Conservation (phyloP, 352 stramenopile genomes). For the Phytophthora citrophthora region DNA sequence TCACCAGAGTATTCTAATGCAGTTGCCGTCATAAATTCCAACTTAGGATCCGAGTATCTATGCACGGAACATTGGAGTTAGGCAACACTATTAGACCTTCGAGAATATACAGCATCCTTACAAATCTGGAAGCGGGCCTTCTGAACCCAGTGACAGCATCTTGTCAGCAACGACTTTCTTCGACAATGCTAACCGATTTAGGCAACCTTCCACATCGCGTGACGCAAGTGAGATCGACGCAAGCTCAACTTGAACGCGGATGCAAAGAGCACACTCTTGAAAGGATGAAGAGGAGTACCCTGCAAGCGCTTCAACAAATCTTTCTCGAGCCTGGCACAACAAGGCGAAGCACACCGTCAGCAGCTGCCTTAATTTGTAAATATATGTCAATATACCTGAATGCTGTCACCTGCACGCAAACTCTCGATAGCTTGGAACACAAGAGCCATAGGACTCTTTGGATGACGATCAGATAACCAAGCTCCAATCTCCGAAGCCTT, state of each 20-base stretch:
- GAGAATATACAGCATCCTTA: slow-evolving; percentile 33
- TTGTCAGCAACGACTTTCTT: slow-evolving; percentile 60
- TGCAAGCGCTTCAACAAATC: slow-evolving; percentile 62
- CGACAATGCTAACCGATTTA: slow-evolving; percentile 53
- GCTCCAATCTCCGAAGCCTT: slow-evolving; percentile 39
- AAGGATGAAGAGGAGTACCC: slow-evolving; percentile 71
- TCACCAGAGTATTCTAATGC: slow-evolving; percentile 58
- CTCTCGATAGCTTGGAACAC: slow-evolving; percentile 47
- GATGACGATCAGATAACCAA: slow-evolving; percentile 28
- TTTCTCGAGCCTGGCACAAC: slow-evolving; percentile 45
- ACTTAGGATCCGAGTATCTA: slow-evolving; percentile 63
- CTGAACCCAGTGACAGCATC: slow-evolving; percentile 40
- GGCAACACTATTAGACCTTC: background rate
- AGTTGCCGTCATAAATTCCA: slow-evolving; percentile 62
- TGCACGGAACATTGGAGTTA: slow-evolving; percentile 5
- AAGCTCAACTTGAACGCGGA: slow-evolving; percentile 62
- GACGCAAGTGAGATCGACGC: slow-evolving; percentile 47
- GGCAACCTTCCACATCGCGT: slow-evolving; percentile 67
- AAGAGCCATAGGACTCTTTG: slow-evolving; percentile 60
- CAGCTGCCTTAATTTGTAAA: background rate
- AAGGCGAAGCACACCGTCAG: background rate
- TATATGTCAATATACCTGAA: slow-evolving; percentile 26
- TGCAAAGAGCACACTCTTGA: slow-evolving; percentile 64
- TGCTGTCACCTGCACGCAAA: slow-evolving; percentile 34
- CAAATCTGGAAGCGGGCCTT: slow-evolving; percentile 39